phyloP scores from a whole-genome alignment of 2,329 filamentous ascomycete species.

The Alternaria gaisen region DNA sequence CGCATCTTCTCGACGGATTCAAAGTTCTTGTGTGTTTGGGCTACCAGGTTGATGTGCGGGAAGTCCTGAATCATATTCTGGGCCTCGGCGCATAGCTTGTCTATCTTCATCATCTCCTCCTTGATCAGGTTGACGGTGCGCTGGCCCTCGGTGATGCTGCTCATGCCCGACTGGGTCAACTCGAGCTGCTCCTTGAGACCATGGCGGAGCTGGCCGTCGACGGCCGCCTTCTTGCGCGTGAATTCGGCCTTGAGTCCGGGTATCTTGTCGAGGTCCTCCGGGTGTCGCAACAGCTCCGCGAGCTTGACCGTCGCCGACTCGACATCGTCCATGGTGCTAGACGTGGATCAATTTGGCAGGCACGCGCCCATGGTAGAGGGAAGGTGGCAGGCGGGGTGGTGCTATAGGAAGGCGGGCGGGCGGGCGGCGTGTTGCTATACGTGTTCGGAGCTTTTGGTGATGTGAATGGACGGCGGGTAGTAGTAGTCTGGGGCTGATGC shows the following conservation, averaged over 20 bases:
- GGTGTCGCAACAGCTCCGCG: constrained; percentile 90
- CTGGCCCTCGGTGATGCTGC: constrained; percentile 85
- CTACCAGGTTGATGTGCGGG: constrained; percentile 87
- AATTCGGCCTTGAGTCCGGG: constrained; percentile 89
- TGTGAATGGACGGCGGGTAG: constrained; percentile 13
- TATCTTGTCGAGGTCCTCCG: constrained; percentile 98
- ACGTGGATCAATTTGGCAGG: constrained; percentile 16
- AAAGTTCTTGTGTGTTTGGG: constrained; percentile 96
- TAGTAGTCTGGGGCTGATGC: constrained; percentile 2
- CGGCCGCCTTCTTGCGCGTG: constrained; percentile 87
- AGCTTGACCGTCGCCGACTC: constrained; percentile 75
- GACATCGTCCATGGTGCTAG: constrained; percentile 67
- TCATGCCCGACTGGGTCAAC: constrained; percentile 93
- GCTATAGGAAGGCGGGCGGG: background rate
- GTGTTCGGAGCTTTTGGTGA: constrained; percentile 13
- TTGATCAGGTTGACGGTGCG: constrained; percentile 92
- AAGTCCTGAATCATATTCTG: constrained; percentile 99
- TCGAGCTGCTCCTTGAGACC: constrained; percentile 92
- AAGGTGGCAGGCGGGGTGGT: constrained; percentile 12
- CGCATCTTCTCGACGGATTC: constrained; percentile 94
- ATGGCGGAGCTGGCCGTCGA: constrained; percentile 88
- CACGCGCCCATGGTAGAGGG: constrained; percentile 27
- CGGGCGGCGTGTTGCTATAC: background rate
- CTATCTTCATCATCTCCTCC: constrained; percentile 98
- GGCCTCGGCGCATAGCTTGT: constrained; percentile 94